Conservation (phyloP, 2,329 filamentous ascomycete species). For the Coniochaeta sp. region DNA sequence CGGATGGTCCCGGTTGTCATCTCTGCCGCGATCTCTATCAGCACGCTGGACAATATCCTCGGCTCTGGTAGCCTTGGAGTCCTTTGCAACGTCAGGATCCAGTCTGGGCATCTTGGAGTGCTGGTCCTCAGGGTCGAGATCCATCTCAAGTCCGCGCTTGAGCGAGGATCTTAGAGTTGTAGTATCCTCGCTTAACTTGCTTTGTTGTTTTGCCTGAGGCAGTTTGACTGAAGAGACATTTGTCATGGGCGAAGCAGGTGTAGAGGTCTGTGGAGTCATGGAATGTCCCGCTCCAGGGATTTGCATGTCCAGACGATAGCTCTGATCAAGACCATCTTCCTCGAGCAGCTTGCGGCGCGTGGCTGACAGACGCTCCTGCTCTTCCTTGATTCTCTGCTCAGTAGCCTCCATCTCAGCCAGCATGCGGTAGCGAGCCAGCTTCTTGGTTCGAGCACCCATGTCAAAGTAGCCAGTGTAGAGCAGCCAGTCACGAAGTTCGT, state of each 20-base stretch:
- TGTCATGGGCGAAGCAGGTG: not conserved
- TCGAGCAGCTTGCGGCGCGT: slow-evolving; percentile 10
- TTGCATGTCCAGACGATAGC: not conserved
- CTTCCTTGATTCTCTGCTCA: slow-evolving; percentile 12
- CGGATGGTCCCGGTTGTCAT: not conserved
- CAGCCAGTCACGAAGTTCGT: slow-evolving; percentile 16
- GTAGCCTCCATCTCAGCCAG: slow-evolving; percentile 12
- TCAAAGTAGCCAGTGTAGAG: slow-evolving; percentile 15
- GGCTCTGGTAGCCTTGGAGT: not conserved
- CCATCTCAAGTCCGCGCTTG: not conserved
- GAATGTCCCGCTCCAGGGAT: not conserved
- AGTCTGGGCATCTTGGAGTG: not conserved
- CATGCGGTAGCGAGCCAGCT: slow-evolving; percentile 14
- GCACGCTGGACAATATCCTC: not conserved
- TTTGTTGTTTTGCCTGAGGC: not conserved
- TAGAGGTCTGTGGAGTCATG: not conserved
- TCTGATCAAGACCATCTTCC: slow-evolving; percentile 15
- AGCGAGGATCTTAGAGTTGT: not conserved
- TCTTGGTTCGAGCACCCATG: slow-evolving; percentile 10
- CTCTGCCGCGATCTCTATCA: not conserved
- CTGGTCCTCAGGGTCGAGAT: not conserved
- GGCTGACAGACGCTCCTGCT: slow-evolving; percentile 9
- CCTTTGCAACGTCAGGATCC: not conserved
- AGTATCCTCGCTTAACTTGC: not conserved
- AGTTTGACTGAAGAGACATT: not conserved